These are phyloP conservation scores for Aspergillus sparsus DNA, from an alignment of 495 filamentous ascomycete genomes.

Conservation along the genomic window DNA sequence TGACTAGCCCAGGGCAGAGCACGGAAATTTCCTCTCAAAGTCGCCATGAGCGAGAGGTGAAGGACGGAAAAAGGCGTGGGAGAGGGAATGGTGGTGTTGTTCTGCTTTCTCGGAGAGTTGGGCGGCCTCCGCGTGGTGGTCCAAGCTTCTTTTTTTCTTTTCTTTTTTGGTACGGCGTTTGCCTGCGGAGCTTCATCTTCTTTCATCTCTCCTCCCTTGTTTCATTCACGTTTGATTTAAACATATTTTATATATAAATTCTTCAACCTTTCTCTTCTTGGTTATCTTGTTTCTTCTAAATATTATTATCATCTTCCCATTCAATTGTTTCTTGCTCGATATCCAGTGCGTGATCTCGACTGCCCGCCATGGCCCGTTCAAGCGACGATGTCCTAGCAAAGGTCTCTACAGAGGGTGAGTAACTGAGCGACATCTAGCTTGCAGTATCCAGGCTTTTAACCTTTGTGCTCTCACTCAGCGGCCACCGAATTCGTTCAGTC, in stretches of 20 bases:
- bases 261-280: neutral
- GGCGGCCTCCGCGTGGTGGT: slow-evolving; percentile 39
- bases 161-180: slow-evolving; percentile 22
- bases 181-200: neutral
- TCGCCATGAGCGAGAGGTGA: slow-evolving; percentile 35
- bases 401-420: slow-evolving; percentile 52
- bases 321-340: too few species aligned
- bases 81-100: slow-evolving; percentile 20
- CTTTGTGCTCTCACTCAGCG: slow-evolving; percentile 29
- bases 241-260: too few species aligned
- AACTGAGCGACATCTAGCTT: neutral
- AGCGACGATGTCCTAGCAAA: slow-evolving; percentile 47
- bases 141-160: slow-evolving; percentile 42
- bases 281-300: neutral
- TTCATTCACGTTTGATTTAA: neutral
- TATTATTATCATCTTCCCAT: neutral
- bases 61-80: slow-evolving; percentile 18
- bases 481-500: slow-evolving; percentile 54
- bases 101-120: slow-evolving; percentile 30
- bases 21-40: slow-evolving; percentile 32
- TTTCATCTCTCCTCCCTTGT: slow-evolving; percentile 11
- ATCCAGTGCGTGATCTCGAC: slow-evolving; percentile 1
- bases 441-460: slow-evolving; percentile 14
- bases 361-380: slow-evolving; percentile 35
- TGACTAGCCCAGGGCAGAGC: slow-evolving; percentile 37